Evolutionary conservation across 495 filamentous ascomycete species (phyloP), one percentile per base, ranked within the genome.

Genomic region (Penicillium atrosanguineum): DNA sequence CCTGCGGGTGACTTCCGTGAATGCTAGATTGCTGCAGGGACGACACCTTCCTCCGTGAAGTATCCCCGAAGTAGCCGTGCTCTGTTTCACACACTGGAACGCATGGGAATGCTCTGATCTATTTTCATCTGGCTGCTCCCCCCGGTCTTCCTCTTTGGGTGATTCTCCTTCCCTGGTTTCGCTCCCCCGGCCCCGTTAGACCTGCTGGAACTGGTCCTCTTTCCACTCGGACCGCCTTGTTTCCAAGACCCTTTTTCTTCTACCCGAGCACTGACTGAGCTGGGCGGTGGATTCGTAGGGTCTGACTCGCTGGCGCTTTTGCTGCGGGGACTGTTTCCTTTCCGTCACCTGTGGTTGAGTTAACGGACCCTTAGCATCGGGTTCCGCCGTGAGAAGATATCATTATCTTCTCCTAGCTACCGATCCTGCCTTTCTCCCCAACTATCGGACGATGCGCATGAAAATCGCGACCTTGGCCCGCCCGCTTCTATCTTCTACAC

Each of bases 241-340:
- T 1, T 1, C 48, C 19, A 59, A 31, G 43, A 45, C 52, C 52
- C 46, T 59, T 54, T 48, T 51, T 48, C 46, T 50, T 44, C 46
- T 20, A 25, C 41, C 28, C 20, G 31, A 34, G 47, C 28, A 44
- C 29, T 29, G 52, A 48, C 45, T 60, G 36, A 44, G 37, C 50
- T 20, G 6, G 23, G 16, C 39, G 44, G 28, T 16, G 19, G 9
- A 14, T 45, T 43, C 46, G 44, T 50, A 47, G 53, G 53, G 50
- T 14, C 25, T 41, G 29, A 47, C 46, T 48, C 29, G 50, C 39
- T 48, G 39, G 44, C 28, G 43, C 52, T 53, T 49, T 49, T 51
- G 44, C 60, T 65, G 62, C 62, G 62, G 62, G 62, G 59, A 53
- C 62, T 28, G 21, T 59, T 59, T 59, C 55, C 50, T 52, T 53